Evolutionary conservation across 768 basidiomycete species (phyloP), one percentile per base, ranked within the genome.

Genomic region (Termitomyces sp.): DNA sequence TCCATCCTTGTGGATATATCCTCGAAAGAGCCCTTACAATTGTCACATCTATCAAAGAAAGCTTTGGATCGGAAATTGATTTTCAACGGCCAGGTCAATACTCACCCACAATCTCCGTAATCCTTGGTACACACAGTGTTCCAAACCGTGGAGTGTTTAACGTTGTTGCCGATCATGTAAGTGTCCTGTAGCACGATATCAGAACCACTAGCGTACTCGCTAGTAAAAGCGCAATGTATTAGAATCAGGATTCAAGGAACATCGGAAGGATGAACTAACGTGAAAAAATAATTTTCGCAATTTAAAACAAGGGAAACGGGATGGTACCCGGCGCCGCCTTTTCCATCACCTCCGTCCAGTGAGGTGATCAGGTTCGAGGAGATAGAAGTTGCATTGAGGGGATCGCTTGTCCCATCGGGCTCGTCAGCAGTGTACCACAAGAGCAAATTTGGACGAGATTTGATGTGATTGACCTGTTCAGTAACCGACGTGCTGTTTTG

Each of bases 61-160:
- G 11, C 30, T 24, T 5, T 24, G 4, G 5, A 41, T 44, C 8
- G 18, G 27, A 20, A 51, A n/a, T n/a, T n/a, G n/a, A n/a, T 53
- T 15, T 27, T 48, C 2, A 16, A n/a, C 27, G 13, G 45, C 30
- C 3, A 6, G 9, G 20, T 20, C 13, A n/a, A n/a, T 3, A 65
- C 87, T 58, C 76, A 91, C 63, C 91, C 91, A 64, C 89, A 92
- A 65, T 83, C 84, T 2, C 89, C 91, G 61, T 81, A 89, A 61
- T 84, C 80, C 2, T 66, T 65, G 2, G 86, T 88, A 68, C 89
- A 91, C 3, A 75, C 62, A 0, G 88, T 90, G 22, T 78, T 67
- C 84, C 85, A 89, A 9, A 76, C 73, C 44, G 73, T 75, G 20
- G 87, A 88, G 65, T 77, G 85, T 3, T 83, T 87, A 24, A 84